Conservation (phyloP, 1,284 basidiomycete species). For the Moesziomyces parantarcticus region DNA sequence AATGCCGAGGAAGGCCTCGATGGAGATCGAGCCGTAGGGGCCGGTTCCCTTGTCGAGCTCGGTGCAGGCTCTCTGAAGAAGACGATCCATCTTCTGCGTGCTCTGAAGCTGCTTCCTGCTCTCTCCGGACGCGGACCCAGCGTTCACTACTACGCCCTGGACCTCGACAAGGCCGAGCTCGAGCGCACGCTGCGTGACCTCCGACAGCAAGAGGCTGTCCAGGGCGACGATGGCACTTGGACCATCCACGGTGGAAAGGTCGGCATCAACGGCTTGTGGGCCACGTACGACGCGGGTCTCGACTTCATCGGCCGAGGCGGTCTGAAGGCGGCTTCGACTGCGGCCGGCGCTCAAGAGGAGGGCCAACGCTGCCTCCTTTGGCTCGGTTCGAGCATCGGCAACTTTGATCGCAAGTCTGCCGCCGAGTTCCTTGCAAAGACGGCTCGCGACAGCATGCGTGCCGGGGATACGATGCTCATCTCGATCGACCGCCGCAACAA, state of each 20-base stretch:
- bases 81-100: slow-evolving; percentile 85
- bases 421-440: slow-evolving; percentile 81
- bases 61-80: slow-evolving; percentile 60
- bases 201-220: slow-evolving; percentile 37
- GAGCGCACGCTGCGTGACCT: slow-evolving; percentile 82
- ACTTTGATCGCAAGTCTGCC: slow-evolving; percentile 80
- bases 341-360: slow-evolving; percentile 29
- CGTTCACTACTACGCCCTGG: slow-evolving; percentile 90
- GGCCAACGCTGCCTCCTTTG: slow-evolving; percentile 75
- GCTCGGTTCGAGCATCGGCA: slow-evolving; percentile 93
- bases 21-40: slow-evolving; percentile 69
- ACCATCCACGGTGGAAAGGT: slow-evolving; percentile 60
- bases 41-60: slow-evolving; percentile 52
- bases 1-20: slow-evolving; percentile 71
- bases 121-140: slow-evolving; percentile 69
- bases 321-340: slow-evolving; percentile 55
- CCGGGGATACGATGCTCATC: slow-evolving; percentile 74
- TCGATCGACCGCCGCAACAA: slow-evolving; percentile 87
- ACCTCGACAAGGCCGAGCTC: slow-evolving; percentile 87
- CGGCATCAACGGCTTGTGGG: slow-evolving; percentile 77
- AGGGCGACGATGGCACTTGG: slow-evolving; percentile 73
- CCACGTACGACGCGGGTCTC: slow-evolving; percentile 85
- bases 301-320: slow-evolving; percentile 71
- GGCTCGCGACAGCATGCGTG: slow-evolving; percentile 74
- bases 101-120: slow-evolving; percentile 72